Percentiles rank a stretch among this genome's conserved stretches.
Conservation (phyloP, 1,139 yeast genomes). For the Diutina neorugosa region DNA sequence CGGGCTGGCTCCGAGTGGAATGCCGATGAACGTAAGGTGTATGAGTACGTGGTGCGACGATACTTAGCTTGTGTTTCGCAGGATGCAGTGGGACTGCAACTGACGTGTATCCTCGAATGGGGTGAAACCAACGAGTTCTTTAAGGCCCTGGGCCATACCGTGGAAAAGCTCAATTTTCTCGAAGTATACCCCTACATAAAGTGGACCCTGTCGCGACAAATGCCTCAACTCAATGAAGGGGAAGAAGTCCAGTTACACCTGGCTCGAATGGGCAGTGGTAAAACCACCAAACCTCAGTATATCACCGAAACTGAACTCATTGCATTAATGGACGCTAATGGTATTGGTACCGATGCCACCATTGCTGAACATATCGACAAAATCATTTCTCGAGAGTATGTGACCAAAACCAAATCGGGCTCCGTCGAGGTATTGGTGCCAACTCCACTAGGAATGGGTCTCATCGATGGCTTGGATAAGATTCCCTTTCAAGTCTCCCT, state of each 20-base stretch:
- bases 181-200: constrained; percentile 69
- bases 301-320: constrained; percentile 90
- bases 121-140: constrained; percentile 49
- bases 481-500: constrained; percentile 68
- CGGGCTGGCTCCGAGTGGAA: constrained; percentile 7
- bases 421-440: constrained; percentile 47
- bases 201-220: constrained; percentile 58
- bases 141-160: constrained; percentile 58
- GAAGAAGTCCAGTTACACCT: constrained; percentile 41
- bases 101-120: constrained; percentile 62
- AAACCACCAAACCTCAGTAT: constrained; percentile 67
- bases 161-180: constrained; percentile 60
- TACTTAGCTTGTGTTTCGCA: constrained; percentile 87
- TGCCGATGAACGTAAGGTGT: constrained; percentile 53
- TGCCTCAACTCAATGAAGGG: constrained; percentile 55
- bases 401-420: constrained; percentile 32
- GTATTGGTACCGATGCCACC: constrained; percentile 98
- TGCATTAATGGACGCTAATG: constrained; percentile 91
- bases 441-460: constrained; percentile 71
- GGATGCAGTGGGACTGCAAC: constrained; percentile 72
- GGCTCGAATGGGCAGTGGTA: constrained; percentile 58
- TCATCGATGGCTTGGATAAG: constrained; percentile 79
- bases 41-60: constrained; percentile 77
- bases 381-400: constrained; percentile 55
- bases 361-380: constrained; percentile 96